A percentile compares a stretch with the other conserved stretches of the same genome.
phyloP scores from a whole-genome alignment of 2,329 filamentous ascomycete genomes.

The Exophiala viscosa region DNA sequence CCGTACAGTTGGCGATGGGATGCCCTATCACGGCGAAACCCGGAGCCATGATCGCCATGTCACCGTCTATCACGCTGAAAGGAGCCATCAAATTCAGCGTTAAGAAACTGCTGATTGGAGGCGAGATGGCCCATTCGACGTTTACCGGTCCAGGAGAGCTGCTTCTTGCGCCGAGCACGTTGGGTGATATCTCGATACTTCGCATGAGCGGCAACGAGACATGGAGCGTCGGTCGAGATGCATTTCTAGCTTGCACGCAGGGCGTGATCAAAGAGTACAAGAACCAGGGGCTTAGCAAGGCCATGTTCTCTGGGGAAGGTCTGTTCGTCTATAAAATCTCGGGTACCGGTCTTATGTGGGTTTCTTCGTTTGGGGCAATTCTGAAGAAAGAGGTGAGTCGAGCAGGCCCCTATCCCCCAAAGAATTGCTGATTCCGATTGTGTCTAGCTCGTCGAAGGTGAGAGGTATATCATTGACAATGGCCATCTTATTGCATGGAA shows the following conservation, averaged over 20 bases:
- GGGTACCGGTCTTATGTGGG: slow-evolving; percentile 78
- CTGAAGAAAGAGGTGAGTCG: slow-evolving; percentile 81
- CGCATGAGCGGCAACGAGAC: slow-evolving; percentile 64
- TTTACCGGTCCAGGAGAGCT: slow-evolving; percentile 91
- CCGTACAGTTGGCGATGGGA: slow-evolving; percentile 82
- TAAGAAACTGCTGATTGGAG: slow-evolving; percentile 84
- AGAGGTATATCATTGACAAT: slow-evolving; percentile 90
- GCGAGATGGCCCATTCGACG: slow-evolving; percentile 71
- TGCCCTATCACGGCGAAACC: slow-evolving; percentile 79
- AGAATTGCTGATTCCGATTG: neutral
- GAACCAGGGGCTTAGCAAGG: slow-evolving; percentile 79
- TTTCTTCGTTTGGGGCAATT: slow-evolving; percentile 91
- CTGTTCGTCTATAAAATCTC: slow-evolving; percentile 86
- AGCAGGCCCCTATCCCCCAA: neutral
- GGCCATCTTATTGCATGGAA: slow-evolving; percentile 96
- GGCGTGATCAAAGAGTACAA: slow-evolving; percentile 87
- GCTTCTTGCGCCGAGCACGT: slow-evolving; percentile 70
- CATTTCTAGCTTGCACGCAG: slow-evolving; percentile 79
- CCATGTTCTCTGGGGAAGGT: slow-evolving; percentile 90
- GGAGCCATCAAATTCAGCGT: slow-evolving; percentile 79
- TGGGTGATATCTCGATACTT: slow-evolving; percentile 83
- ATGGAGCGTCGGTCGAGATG: slow-evolving; percentile 84
- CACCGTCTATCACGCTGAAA: slow-evolving; percentile 76
- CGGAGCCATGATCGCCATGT: slow-evolving; percentile 93
- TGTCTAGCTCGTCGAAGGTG: slow-evolving; percentile 53